A percentile compares a stretch with the other conserved stretches of the same genome.
phyloP scores from a whole-genome alignment of 306 rosid species.

The Trifolium repens region DNA sequence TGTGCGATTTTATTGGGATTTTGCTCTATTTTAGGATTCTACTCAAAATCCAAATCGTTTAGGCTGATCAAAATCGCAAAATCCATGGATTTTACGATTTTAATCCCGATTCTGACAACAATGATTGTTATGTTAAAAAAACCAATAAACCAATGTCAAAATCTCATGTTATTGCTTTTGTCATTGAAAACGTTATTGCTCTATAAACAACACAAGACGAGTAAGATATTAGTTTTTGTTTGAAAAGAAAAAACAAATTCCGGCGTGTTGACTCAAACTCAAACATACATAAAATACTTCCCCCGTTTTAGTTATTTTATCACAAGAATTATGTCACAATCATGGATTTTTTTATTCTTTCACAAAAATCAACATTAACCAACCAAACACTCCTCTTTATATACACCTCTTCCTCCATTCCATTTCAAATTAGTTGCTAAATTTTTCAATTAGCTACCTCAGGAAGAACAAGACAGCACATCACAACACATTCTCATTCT shows the following conservation, averaged over 20 bases:
- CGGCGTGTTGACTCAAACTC: background rate
- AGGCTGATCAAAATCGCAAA: too few species aligned
- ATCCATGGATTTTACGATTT: too few species aligned
- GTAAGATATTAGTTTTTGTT: background rate
- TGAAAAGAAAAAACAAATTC: background rate
- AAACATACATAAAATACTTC: background rate
- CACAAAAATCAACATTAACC: slow-evolving; percentile 21
- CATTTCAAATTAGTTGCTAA: slow-evolving; percentile 2
- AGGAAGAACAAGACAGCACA: background rate
- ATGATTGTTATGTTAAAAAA: too few species aligned
- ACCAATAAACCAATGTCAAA: too few species aligned
- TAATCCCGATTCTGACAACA: too few species aligned
- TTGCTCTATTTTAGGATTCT: too few species aligned
- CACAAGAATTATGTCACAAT: background rate
- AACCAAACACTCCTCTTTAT: slow-evolving; percentile 3
- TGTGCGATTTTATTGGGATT: too few species aligned
- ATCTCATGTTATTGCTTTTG: too few species aligned
- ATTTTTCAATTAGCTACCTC: background rate
- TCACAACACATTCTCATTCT: background rate
- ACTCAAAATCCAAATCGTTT: too few species aligned
- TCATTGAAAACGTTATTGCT: too few species aligned
- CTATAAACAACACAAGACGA: background rate
- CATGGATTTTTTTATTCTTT: background rate
- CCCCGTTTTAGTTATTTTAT: background rate
- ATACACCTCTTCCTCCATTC: background rate